Evolutionary conservation across 148 eudicot species (phyloP), one percentile per base, ranked within the genome.

Genomic region (Polygonum aviculare): DNA sequence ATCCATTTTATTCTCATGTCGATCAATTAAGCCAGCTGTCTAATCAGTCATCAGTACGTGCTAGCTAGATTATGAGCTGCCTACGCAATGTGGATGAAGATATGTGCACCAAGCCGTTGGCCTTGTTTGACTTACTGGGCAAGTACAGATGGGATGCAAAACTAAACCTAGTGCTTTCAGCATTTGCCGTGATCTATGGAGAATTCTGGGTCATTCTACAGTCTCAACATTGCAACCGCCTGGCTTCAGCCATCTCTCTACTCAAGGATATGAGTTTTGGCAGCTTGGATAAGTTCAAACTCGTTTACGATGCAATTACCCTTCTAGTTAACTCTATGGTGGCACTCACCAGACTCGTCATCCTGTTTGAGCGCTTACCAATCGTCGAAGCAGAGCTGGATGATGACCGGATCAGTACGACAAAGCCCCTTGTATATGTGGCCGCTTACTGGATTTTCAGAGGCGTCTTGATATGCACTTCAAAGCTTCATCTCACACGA

Each of bases 71-170:
- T 54, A 80, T 83, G 31, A 26, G 31, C 51, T 19, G 72, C 76
- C 73, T 75, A 72, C 79, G 82, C 78, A 79, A 69, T 26, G 81
- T 26, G 72, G 75, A 81, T 16, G 72, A 79, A 76, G 80, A 82
- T 65, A 16, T 79, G 54, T 88, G 90, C 77, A 69, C 73, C 59
- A 85, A 75, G 77, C 81, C 90, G 74, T 45, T 85, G 78, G 33
- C 48, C 50, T 72, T 90, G 78, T 80, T 92, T 16, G 80, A 82
- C 49, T 77, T 78, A 74, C 86, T 92, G 15, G 81, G 84, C 38
- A 76, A 75, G 36, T 88, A 86, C 57, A 82, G 77, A 74, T 92
- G 97, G 97, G 93, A 88, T 79, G 89, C 83, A 35, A 92, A 92
- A 82, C 79, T 86, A 55, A 79, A 80, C 26, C n/a, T 92, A 54